Conservation (phyloP, 2,329 filamentous ascomycete genomes). For the Sphaerulina populicola region DNA sequence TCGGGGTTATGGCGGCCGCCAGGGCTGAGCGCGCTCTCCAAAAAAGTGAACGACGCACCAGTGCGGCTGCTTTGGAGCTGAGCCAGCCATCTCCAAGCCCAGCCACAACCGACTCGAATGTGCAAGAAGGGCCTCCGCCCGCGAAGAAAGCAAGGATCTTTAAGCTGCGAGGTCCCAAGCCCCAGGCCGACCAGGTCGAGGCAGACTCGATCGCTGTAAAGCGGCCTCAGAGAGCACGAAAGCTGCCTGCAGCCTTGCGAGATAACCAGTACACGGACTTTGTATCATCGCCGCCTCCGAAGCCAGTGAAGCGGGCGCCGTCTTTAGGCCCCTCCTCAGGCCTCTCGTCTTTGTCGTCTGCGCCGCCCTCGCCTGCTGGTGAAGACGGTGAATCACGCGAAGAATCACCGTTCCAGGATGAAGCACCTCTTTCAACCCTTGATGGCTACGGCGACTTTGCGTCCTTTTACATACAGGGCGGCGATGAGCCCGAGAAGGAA, state of each 20-base stretch:
- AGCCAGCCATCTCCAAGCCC: not conserved
- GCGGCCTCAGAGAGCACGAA: constrained; percentile 19
- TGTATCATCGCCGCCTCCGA: constrained; percentile 1
- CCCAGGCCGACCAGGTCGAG: constrained; percentile 5
- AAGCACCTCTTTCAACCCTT: constrained; percentile 11
- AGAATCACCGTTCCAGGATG: constrained; percentile 18
- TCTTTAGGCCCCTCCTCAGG: constrained; percentile 22
- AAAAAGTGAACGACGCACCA: constrained; percentile 6
- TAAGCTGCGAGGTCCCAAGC: constrained; percentile 23
- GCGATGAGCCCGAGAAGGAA: constrained; percentile 18
- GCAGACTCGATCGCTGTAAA: constrained; percentile 23
- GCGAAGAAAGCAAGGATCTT: constrained; percentile 23
- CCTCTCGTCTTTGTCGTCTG: constrained; percentile 22
- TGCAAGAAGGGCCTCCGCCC: constrained; percentile 16
- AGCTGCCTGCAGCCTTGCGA: constrained; percentile 15
- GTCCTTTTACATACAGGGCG: constrained; percentile 29
- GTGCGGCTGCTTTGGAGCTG: not conserved
- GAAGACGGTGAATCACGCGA: constrained; percentile 10
- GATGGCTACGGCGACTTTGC: constrained; percentile 30
- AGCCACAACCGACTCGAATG: constrained; percentile 13
- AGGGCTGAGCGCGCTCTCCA: constrained; percentile 2
- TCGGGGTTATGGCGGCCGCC: constrained; percentile 22
- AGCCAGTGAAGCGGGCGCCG: constrained; percentile 5
- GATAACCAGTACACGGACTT: constrained; percentile 16
- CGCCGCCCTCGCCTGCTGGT: constrained; percentile 13